phyloP scores from a whole-genome alignment of 495 filamentous ascomycete species.

The Staphylotrichum longicolle region DNA sequence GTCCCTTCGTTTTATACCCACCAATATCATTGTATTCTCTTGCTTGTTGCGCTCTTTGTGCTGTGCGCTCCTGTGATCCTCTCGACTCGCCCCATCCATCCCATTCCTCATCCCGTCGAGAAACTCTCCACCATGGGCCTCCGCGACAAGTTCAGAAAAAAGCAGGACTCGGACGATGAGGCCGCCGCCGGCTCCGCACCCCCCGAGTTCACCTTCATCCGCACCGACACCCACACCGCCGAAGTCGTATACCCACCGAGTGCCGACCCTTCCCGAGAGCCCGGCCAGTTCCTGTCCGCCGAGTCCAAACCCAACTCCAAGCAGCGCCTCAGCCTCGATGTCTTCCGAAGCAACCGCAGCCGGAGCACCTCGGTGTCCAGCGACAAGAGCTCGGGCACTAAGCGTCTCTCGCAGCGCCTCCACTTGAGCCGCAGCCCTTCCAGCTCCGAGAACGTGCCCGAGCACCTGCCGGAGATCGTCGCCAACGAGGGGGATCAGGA shows the following conservation, averaged over 20 bases:
- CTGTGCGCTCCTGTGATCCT: not conserved
- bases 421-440: constrained; percentile 60
- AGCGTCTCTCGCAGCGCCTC: constrained; percentile 66
- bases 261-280: constrained; percentile 37
- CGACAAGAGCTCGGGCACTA: constrained; percentile 36
- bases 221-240: constrained; percentile 75
- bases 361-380: constrained; percentile 47
- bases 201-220: constrained; percentile 79
- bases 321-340: constrained; percentile 32
- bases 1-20: not conserved
- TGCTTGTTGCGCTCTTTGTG: not conserved
- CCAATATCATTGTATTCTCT: not conserved
- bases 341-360: constrained; percentile 42
- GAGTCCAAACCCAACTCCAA: constrained; percentile 28
- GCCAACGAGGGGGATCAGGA: constrained; percentile 46
- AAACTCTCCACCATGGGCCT: constrained; percentile 58
- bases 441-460: constrained; percentile 72
- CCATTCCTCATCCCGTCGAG: not conserved
- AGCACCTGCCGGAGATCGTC: constrained; percentile 71
- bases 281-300: constrained; percentile 36
- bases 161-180: constrained; percentile 52
- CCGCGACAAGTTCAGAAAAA: constrained; percentile 71
- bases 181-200: constrained; percentile 37
- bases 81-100: not conserved
- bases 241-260: constrained; percentile 70